A percentile compares a stretch with the other conserved stretches of the same genome.
These are phyloP conservation scores for Trypanosoma boissoni DNA, from an alignment of 208 protist genomes.

Conservation along the genomic window DNA sequence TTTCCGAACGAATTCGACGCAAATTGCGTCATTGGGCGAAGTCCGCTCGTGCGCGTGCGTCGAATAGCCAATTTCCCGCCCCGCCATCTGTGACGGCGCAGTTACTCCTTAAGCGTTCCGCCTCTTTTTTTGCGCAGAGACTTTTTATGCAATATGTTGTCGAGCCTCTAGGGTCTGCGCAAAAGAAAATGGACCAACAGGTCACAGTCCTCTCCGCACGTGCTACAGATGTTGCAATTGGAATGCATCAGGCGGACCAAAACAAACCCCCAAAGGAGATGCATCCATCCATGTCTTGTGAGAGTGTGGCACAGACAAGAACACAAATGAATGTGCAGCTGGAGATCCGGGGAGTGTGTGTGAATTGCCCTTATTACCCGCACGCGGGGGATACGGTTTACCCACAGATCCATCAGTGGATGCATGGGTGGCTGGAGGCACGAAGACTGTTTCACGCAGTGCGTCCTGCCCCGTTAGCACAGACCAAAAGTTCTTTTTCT, in stretches of 20 bases:
- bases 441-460: conserved; percentile 1
- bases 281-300: too few species aligned
- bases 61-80: conserved; percentile 52
- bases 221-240: conserved; percentile 11
- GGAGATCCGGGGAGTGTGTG: conserved; percentile 37
- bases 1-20: conserved; percentile 47
- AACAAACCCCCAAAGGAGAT: conserved; percentile 2
- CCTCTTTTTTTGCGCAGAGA: conserved; percentile 68
- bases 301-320: conserved; percentile 18
- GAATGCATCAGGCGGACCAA: conserved; percentile 19
- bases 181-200: not conserved
- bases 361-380: conserved; percentile 54
- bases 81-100: conserved; percentile 61
- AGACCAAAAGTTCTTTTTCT: not conserved
- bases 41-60: conserved; percentile 51
- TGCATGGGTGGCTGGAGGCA: conserved; percentile 52
- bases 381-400: conserved; percentile 56
- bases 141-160: conserved; percentile 71
- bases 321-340: conserved; percentile 65
- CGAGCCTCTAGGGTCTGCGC: conserved; percentile 27
- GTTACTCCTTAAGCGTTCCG: conserved; percentile 60
- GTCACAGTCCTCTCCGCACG: conserved; percentile 13
- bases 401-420: conserved; percentile 66
- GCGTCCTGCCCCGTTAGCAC: not conserved
- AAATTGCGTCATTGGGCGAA: conserved; percentile 47